phyloP scores from a whole-genome alignment of 2,329 filamentous ascomycete species.

The Penicillium sp. region DNA sequence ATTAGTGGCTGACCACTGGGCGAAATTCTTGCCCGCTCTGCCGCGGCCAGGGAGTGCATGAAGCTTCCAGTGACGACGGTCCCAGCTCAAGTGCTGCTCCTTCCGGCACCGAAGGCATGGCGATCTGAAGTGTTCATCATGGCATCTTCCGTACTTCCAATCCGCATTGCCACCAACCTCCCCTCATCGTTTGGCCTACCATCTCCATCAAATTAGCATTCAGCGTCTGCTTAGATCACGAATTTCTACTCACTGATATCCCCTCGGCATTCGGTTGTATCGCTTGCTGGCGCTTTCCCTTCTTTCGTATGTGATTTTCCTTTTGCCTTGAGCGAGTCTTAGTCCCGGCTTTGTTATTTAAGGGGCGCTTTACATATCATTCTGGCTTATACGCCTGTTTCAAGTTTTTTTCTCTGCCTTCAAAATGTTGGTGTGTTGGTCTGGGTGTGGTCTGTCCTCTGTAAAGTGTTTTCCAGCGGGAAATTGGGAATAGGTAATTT shows the following conservation, averaged over 20 bases:
- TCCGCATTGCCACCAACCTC: slow-evolving; percentile 2
- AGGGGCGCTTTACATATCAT: no score
- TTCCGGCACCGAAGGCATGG: slow-evolving; percentile 10
- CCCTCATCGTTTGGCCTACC: slow-evolving; percentile 5
- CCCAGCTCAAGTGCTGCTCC: slow-evolving; percentile 14
- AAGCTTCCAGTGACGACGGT: slow-evolving; percentile 23
- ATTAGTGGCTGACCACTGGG: slow-evolving; percentile 59
- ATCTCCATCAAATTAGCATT: slow-evolving; percentile 19
- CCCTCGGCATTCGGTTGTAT: slow-evolving; percentile 20
- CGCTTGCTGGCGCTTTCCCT: slow-evolving; percentile 9
- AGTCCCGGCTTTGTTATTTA: no score
- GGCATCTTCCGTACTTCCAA: background rate
- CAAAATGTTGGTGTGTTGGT: no score
- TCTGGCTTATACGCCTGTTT: no score
- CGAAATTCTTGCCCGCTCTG: slow-evolving; percentile 38
- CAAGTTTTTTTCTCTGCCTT: no score
- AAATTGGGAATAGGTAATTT: no score
- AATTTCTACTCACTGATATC: slow-evolving; percentile 29
- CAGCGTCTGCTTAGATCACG: slow-evolving; percentile 27
- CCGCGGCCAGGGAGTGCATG: slow-evolving; percentile 39
- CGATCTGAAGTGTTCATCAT: slow-evolving; percentile 4
- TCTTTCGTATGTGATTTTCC: background rate
- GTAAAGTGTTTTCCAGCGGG: no score
- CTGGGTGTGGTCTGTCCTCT: no score
- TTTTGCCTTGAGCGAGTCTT: no score